Conservation (phyloP, 2,329 filamentous ascomycete species). For the Hymenoscyphus occultus region DNA sequence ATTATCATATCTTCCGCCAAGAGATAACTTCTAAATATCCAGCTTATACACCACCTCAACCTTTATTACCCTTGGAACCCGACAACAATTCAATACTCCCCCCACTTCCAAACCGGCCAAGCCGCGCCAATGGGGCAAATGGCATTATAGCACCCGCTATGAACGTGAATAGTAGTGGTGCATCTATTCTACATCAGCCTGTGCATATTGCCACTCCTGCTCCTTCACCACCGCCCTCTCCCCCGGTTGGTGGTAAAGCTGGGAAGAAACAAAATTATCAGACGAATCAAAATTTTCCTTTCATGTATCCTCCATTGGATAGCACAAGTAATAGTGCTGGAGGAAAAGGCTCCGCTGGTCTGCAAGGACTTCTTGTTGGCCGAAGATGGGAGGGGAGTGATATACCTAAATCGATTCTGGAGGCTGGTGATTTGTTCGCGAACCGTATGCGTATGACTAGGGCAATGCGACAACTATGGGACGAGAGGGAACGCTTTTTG, state of each 20-base stretch:
- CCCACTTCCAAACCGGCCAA: conserved; percentile 72
- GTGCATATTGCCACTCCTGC: conserved; percentile 98
- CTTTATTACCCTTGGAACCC: conserved; percentile 78
- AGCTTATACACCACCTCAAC: conserved; percentile 85
- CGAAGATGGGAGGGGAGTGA: conserved; percentile 91
- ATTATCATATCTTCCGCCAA: conserved; percentile 94
- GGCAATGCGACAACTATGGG: conserved; percentile 90
- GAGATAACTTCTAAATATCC: conserved; percentile 98
- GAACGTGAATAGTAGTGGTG: conserved; percentile 54
- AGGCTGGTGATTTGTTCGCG: conserved; percentile 90
- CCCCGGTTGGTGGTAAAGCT: conserved; percentile 80
- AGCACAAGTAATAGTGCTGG: conserved; percentile 84
- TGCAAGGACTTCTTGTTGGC: conserved; percentile 77
- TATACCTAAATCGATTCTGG: conserved; percentile 89
- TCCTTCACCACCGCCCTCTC: conserved; percentile 91
- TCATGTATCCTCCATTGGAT: conserved; percentile 92
- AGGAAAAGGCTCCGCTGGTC: conserved; percentile 78
- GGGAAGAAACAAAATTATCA: conserved; percentile 99
- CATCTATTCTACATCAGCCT: conserved; percentile 89
- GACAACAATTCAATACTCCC: conserved; percentile 91
- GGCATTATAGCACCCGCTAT: conserved; percentile 58
- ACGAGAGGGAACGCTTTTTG: conserved; percentile 86
- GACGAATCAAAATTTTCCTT: conserved; percentile 97
- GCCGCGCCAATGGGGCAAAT: conserved; percentile 56
- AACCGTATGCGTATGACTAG: conserved; percentile 87